These are phyloP conservation scores for Plectosphaerella cucumerina DNA, from an alignment of 2,329 filamentous ascomycete genomes.

Conservation along the genomic window DNA sequence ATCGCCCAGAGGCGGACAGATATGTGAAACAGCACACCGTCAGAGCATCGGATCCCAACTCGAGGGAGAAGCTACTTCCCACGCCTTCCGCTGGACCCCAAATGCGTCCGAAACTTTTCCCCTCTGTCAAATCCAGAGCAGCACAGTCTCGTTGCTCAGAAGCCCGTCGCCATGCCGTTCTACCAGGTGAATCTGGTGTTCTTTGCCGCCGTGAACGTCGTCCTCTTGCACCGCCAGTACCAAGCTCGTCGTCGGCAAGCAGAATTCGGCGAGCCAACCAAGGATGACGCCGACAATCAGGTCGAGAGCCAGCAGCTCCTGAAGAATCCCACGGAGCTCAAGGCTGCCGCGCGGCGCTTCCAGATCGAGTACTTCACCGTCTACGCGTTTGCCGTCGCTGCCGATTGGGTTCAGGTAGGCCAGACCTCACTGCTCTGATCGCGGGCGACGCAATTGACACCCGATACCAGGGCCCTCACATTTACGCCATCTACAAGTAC, in stretches of 20 bases:
- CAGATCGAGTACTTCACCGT: slow-evolving; percentile 18
- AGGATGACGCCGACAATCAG: slow-evolving; percentile 5
- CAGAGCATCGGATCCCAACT: neutral
- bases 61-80: neutral
- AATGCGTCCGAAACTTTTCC: neutral
- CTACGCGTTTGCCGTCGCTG: slow-evolving; percentile 24
- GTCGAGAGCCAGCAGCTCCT: slow-evolving; percentile 9
- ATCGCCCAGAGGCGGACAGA: neutral
- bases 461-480: slow-evolving; percentile 35
- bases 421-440: neutral
- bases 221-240: slow-evolving; percentile 17
- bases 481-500: slow-evolving; percentile 49
- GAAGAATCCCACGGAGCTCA: slow-evolving; percentile 1
- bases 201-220: slow-evolving; percentile 16
- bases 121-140: neutral
- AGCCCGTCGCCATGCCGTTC: slow-evolving; percentile 13
- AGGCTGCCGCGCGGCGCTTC: slow-evolving; percentile 13
- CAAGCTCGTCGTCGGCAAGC: slow-evolving; percentile 3
- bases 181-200: slow-evolving; percentile 18
- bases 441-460: neutral
- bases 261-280: slow-evolving; percentile 2
- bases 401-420: slow-evolving; percentile 27
- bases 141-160: neutral
- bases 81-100: neutral
- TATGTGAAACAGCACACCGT: neutral